These are phyloP conservation scores for Neophaeococcomyces mojaviensis DNA, from an alignment of 2,329 filamentous ascomycete genomes.

Conservation along the genomic window DNA sequence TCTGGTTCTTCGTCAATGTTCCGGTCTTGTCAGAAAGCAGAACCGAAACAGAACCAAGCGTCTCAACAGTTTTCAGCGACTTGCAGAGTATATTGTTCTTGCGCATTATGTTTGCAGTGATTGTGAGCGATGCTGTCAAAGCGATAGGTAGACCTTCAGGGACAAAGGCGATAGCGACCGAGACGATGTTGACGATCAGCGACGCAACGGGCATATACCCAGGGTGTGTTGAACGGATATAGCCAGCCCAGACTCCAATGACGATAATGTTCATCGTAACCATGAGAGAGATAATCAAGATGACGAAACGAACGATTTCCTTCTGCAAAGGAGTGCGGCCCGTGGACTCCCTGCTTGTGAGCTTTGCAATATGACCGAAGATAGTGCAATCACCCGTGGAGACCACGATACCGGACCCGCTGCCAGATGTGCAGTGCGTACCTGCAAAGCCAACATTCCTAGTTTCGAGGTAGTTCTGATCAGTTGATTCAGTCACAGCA, in stretches of 20 bases:
- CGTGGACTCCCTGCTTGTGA: constrained; percentile 62
- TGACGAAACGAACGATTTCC: constrained; percentile 66
- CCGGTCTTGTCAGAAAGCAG: constrained; percentile 75
- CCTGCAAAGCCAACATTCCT: constrained; percentile 69
- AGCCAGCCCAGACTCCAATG: constrained; percentile 61
- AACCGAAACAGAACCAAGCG: constrained; percentile 62
- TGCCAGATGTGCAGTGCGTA: constrained; percentile 68
- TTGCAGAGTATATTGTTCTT: constrained; percentile 74
- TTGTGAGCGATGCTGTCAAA: constrained; percentile 63
- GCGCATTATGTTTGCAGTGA: constrained; percentile 68
- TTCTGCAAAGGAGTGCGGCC: constrained; percentile 63
- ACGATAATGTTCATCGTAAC: constrained; percentile 43
- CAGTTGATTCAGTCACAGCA: constrained; percentile 58
- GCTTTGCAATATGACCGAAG: constrained; percentile 66
- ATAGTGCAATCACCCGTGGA: constrained; percentile 64
- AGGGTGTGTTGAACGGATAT: constrained; percentile 59
- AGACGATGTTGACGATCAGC: constrained; percentile 66
- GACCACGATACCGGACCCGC: constrained; percentile 59
- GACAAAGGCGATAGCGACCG: constrained; percentile 66
- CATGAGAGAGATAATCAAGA: constrained; percentile 62
- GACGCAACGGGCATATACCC: constrained; percentile 65
- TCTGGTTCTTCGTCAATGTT: constrained; percentile 52
- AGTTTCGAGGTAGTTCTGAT: constrained; percentile 70
- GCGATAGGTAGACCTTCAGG: constrained; percentile 67
- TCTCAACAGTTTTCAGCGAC: constrained; percentile 70